phyloP scores from a whole-genome alignment of 306 rosid species.

The Prunus fruticosa region DNA sequence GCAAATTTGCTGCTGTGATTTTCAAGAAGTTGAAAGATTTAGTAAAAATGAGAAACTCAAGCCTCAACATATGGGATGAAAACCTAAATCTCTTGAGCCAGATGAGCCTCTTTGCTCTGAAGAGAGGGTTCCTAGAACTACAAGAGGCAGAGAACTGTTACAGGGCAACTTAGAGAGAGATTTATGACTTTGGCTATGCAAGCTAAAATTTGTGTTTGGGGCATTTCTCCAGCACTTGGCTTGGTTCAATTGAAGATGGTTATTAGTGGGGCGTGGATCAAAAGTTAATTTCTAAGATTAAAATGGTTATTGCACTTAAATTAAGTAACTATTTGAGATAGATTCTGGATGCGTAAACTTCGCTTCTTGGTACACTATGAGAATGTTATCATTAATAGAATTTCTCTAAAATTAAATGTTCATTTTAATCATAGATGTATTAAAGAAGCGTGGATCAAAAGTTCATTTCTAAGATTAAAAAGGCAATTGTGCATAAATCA shows the following conservation, averaged over 20 bases:
- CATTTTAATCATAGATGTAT: background rate
- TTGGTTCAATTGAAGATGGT: slow-evolving; percentile 25
- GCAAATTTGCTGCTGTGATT: background rate
- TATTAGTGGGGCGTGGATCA: no score
- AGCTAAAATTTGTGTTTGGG: slow-evolving; percentile 16
- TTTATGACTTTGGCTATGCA: slow-evolving; percentile 19
- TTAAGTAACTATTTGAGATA: no score
- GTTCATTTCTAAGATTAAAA: background rate
- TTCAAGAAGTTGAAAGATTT: background rate
- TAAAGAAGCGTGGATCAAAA: background rate
- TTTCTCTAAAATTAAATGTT: no score
- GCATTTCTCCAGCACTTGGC: background rate
- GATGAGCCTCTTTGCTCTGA: no score
- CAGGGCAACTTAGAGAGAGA: slow-evolving; percentile 29
- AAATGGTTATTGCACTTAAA: no score
- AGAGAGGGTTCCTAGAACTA: slow-evolving; percentile 8
- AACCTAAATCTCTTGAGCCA: no score
- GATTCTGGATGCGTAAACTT: no score
- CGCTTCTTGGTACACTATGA: no score
- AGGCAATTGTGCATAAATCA: background rate
- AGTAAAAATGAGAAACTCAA: background rate
- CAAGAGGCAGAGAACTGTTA: slow-evolving; percentile 26
- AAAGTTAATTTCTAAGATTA: no score
- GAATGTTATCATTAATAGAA: no score
- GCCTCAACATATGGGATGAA: background rate